Conservation (phyloP, 352 stramenopile genomes). For the Globisporangium cylindrosporum region DNA sequence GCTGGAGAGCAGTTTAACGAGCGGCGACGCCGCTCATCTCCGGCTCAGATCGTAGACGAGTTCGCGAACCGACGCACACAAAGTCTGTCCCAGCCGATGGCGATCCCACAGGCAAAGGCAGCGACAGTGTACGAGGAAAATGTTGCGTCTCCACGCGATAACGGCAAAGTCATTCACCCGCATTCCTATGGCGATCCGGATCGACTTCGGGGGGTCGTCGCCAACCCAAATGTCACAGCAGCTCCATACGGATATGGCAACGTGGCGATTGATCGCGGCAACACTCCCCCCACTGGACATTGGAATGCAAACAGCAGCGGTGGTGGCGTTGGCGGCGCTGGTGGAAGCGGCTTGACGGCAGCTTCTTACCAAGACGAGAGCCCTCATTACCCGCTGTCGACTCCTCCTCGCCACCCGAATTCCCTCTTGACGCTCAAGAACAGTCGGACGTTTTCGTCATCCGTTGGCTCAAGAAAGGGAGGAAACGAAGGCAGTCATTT, state of each 20-base stretch:
- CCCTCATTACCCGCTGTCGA: constrained; percentile 49
- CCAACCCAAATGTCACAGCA: constrained; percentile 64
- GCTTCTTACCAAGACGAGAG: constrained; percentile 45
- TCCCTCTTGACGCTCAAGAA: constrained; percentile 44
- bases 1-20: constrained; percentile 3
- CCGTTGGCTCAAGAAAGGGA: constrained; percentile 15
- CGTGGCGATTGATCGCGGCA: constrained; percentile 50
- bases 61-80: constrained; percentile 23
- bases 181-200: constrained; percentile 72
- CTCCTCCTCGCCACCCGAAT: constrained; percentile 66
- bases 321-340: neutral
- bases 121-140: constrained; percentile 27
- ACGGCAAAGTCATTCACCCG: constrained; percentile 43
- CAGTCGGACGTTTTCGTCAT: constrained; percentile 30
- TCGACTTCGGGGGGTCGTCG: constrained; percentile 33
- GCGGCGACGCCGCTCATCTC: constrained; percentile 19
- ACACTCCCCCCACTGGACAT: constrained; percentile 19
- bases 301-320: constrained; percentile 23
- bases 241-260: constrained; percentile 79
- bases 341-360: constrained; percentile 29
- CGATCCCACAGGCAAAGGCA: constrained; percentile 64
- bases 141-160: constrained; percentile 16
- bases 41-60: constrained; percentile 20
- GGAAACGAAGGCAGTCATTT: constrained; percentile 30
- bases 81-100: constrained; percentile 75